Base-by-base conservation (phyloP, 106 monocot genomes). In the Amphibolis antarctica region DNA sequence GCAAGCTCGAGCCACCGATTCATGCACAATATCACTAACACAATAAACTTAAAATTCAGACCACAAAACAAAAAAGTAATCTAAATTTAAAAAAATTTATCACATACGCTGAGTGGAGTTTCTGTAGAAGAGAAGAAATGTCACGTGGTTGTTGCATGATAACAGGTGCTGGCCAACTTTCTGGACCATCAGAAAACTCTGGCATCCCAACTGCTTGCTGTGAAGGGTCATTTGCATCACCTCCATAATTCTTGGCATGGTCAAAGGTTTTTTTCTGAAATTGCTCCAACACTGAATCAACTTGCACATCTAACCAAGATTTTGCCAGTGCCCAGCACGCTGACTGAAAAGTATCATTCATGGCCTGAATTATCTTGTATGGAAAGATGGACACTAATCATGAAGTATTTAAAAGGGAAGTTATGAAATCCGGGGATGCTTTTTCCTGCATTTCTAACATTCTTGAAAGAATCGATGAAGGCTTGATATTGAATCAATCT, bases 251-350 rank as follows among this genome's bases (percentile, higher is more conserved):
- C 66, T 76, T 90, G 42, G 15, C 28, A 14, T 58, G 66, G 43
- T 71, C 83, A 46, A 46, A 18, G 62, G 76, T 72, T 44, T 51
- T 69, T 65, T 63, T 74, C 55, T 76, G 89, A 82, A 79, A 85
- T 20, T 69, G 70, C 63, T 71, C 25, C 53, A 91, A 75, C 18
- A 77, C 74, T 46, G 74, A 67, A 69, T 98, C 91, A 42, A 98
- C 87, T 75, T 96, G 90, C 53, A 80, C 77, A 69, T 86, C 96
- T 69, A 96, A 75, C 96, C 96, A 96, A 59, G 84, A 86, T 46
- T 87, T 96, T 58, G 84, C 74, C 80, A 96, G 84, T 45, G 96
- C 96, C 96, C 96, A 96, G 74, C 89, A 96, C 57, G 96, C 96
- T 60, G 96, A 96, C 90, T 94, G 73, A 64, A 63, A 63, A 63